Conservation (phyloP, 2,329 filamentous ascomycete species). For the Cladosporium sp. region DNA sequence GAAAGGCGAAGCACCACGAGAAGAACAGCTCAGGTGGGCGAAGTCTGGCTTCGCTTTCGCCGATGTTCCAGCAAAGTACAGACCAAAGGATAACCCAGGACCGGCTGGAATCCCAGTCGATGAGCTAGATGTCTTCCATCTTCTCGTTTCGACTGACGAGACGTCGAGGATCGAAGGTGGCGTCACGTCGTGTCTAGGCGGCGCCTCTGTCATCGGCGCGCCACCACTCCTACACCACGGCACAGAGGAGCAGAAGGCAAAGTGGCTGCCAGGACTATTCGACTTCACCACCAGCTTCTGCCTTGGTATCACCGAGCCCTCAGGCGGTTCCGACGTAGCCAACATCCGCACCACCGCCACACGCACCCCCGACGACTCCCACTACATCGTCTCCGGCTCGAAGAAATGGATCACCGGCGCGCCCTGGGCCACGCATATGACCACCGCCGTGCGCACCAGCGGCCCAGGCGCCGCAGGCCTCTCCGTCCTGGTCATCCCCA, state of each 20-base stretch:
- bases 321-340: constrained; percentile 63
- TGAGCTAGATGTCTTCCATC: constrained; percentile 59
- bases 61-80: constrained; percentile 47
- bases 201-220: constrained; percentile 62
- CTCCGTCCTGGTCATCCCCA: constrained; percentile 59
- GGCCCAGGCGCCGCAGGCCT: constrained; percentile 55
- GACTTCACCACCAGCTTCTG: constrained; percentile 62
- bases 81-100: constrained; percentile 42
- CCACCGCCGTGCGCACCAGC: constrained; percentile 62
- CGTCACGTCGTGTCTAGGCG: constrained; percentile 58
- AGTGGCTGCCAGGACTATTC: constrained; percentile 61
- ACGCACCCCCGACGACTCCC: constrained; percentile 44
- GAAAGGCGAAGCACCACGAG: constrained; percentile 49
- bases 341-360: constrained; percentile 61
- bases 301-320: constrained; percentile 65
- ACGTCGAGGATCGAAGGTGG: constrained; percentile 45
- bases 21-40: constrained; percentile 43
- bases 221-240: constrained; percentile 66
- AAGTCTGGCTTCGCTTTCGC: constrained; percentile 45
- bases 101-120: constrained; percentile 49
- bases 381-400: constrained; percentile 64
- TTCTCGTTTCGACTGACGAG: constrained; percentile 37
- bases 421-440: constrained; percentile 38
- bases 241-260: constrained; percentile 57
- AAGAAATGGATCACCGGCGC: constrained; percentile 62